A percentile compares a stretch with the other conserved stretches of the same genome.
These are phyloP conservation scores for Nemania sp. DNA, from an alignment of 2,329 filamentous ascomycete genomes.

Conservation along the genomic window DNA sequence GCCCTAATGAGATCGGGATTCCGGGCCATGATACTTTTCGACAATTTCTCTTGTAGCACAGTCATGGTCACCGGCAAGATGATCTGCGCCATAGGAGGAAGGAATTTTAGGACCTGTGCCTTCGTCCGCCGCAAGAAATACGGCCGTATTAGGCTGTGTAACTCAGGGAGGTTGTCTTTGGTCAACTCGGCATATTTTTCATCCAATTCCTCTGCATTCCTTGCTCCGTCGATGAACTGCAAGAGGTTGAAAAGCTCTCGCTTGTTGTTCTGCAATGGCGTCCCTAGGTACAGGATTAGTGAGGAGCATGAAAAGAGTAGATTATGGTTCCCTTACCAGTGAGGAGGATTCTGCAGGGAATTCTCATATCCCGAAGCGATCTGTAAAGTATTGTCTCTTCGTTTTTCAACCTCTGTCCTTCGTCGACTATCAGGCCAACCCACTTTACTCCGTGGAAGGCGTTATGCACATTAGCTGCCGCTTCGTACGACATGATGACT, in stretches of 20 bases:
- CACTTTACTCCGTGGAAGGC: conserved; percentile 80
- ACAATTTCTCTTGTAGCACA: conserved; percentile 90
- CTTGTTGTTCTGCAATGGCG: conserved; percentile 94
- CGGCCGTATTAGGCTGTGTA: conserved; percentile 85
- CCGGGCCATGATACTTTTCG: conserved; percentile 91
- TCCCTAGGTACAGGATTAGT: conserved; percentile 59
- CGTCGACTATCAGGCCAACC: conserved; percentile 91
- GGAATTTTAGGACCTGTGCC: conserved; percentile 86
- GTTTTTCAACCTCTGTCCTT: conserved; percentile 95
- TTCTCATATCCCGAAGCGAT: conserved; percentile 77
- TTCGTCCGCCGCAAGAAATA: conserved; percentile 84
- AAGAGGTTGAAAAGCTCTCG: conserved; percentile 96
- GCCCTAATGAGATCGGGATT: conserved; percentile 89
- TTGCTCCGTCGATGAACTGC: conserved; percentile 84
- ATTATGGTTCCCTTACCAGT: conserved; percentile 65
- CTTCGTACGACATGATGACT: conserved; percentile 95
- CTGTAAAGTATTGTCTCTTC: conserved; percentile 86
- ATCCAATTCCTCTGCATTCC: conserved; percentile 79
- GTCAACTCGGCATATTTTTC: conserved; percentile 81
- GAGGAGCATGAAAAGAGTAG: neutral
- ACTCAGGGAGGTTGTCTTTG: conserved; percentile 80
- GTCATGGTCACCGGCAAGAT: conserved; percentile 98
- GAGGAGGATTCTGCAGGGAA: conserved; percentile 86
- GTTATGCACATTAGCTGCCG: conserved; percentile 79
- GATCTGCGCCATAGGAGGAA: conserved; percentile 93